phyloP scores from a whole-genome alignment of 495 filamentous ascomycete species.

The Melanomma pulvis-pyrius region DNA sequence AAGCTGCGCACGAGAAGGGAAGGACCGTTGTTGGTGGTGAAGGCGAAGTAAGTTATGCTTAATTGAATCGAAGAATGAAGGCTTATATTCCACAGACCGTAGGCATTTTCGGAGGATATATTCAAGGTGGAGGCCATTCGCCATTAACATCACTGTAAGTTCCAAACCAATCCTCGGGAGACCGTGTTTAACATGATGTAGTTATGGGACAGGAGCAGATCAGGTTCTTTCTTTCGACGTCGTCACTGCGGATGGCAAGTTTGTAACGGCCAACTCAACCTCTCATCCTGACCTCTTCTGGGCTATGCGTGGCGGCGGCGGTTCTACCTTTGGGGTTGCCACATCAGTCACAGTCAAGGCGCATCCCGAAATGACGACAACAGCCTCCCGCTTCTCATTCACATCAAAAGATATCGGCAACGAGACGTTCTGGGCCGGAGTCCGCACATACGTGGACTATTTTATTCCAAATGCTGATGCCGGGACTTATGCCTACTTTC shows the following conservation, averaged over 20 bases:
- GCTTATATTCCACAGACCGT: conserved; percentile 21
- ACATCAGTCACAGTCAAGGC: conserved; percentile 33
- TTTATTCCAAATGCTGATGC: conserved; percentile 32
- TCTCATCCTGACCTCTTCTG: conserved; percentile 32
- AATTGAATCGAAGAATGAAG: neutral
- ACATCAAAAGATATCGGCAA: conserved; percentile 25
- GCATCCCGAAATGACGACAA: conserved; percentile 25
- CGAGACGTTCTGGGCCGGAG: conserved; percentile 33
- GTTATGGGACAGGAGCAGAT: conserved; percentile 32
- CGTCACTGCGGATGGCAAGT: conserved; percentile 26
- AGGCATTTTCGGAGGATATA: conserved; percentile 36
- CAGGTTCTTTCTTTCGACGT: conserved; percentile 31
- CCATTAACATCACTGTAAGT: conserved; percentile 28
- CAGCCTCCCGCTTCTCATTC: conserved; percentile 27
- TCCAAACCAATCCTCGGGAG: neutral
- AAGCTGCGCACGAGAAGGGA: conserved; percentile 29
- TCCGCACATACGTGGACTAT: conserved; percentile 31
- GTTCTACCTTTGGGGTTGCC: conserved; percentile 30
- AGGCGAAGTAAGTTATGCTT: conserved; percentile 11
- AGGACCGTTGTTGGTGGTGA: conserved; percentile 33
- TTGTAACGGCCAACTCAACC: conserved; percentile 29
- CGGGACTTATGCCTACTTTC: conserved; percentile 31
- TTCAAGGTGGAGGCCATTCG: conserved; percentile 34
- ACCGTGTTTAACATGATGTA: neutral
- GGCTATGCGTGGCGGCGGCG: conserved; percentile 33